Evolutionary conservation across 345 rosid species (phyloP).

Genomic region (Eucalyptus tenuipes): DNA sequence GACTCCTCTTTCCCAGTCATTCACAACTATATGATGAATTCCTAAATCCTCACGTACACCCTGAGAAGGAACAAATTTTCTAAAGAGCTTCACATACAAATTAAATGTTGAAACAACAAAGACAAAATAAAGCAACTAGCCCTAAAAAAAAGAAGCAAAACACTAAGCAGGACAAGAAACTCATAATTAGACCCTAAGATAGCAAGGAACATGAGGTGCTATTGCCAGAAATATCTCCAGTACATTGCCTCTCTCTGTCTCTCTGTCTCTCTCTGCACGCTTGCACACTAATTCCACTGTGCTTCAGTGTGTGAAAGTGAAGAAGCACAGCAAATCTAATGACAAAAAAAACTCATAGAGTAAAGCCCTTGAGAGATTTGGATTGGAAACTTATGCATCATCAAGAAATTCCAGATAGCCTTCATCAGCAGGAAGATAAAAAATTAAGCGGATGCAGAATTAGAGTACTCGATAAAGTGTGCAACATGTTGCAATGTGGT

Average conservation of each 20-base stretch:
- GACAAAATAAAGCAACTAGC: background rate
- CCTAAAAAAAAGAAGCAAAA: background rate
- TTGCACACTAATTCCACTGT: background rate
- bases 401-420: background rate
- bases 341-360: background rate
- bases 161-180: background rate
- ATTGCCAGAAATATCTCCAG: background rate
- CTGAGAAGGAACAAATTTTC: slow-evolving; percentile 6
- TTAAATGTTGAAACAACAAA: background rate
- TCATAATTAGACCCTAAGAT: background rate
- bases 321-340: background rate
- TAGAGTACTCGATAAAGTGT: background rate
- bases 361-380: background rate
- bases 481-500: background rate
- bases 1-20: slow-evolving; percentile 83
- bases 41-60: slow-evolving; percentile 65
- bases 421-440: background rate
- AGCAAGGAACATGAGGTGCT: background rate
- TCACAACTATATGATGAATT: slow-evolving; percentile 88
- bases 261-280: background rate
- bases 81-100: background rate
- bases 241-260: background rate
- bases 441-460: background rate
- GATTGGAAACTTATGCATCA: background rate
- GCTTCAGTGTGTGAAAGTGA: background rate